Evolutionary conservation across 768 basidiomycete species (phyloP).

Genomic region (Termitomyces sp.): DNA sequence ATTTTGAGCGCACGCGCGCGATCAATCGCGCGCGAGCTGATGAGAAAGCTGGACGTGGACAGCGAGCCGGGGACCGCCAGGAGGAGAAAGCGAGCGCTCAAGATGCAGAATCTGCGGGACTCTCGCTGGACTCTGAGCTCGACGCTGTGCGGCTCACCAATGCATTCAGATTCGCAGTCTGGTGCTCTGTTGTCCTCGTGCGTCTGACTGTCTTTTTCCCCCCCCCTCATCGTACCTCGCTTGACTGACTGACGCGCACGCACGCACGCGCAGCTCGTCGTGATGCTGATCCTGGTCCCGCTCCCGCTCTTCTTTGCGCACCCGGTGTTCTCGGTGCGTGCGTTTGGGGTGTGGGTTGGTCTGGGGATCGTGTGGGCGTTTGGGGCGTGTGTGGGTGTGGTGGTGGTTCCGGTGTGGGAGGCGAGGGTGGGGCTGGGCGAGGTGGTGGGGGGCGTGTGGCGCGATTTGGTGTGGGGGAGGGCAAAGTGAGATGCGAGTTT

Average conservation of each 20-base stretch:
- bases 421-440: conserved; percentile 56
- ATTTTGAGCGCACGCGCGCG: conserved; percentile 73
- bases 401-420: conserved; percentile 85
- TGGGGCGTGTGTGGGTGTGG: conserved; percentile 64
- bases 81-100: conserved; percentile 8
- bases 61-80: conserved; percentile 5
- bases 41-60: no score
- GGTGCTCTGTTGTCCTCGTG: conserved; percentile 64
- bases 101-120: conserved; percentile 8
- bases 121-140: conserved; percentile 45
- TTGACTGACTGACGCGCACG: no score
- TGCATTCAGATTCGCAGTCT: conserved; percentile 78
- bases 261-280: conserved; percentile 36
- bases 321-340: conserved; percentile 62
- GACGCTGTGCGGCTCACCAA: conserved; percentile 60
- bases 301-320: conserved; percentile 82
- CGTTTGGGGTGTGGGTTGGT: conserved; percentile 70
- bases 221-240: no score
- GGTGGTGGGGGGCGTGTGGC: conserved; percentile 27
- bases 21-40: conserved; percentile 44
- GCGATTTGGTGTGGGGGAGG: not conserved
- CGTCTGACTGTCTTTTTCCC: no score
- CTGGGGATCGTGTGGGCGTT: conserved; percentile 85
- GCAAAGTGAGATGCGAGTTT: no score
- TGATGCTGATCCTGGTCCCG: conserved; percentile 73